Evolutionary conservation across 495 filamentous ascomycete genomes (phyloP), one percentile per base, ranked within the genome.

Genomic region (Trichoderma gamsii): DNA sequence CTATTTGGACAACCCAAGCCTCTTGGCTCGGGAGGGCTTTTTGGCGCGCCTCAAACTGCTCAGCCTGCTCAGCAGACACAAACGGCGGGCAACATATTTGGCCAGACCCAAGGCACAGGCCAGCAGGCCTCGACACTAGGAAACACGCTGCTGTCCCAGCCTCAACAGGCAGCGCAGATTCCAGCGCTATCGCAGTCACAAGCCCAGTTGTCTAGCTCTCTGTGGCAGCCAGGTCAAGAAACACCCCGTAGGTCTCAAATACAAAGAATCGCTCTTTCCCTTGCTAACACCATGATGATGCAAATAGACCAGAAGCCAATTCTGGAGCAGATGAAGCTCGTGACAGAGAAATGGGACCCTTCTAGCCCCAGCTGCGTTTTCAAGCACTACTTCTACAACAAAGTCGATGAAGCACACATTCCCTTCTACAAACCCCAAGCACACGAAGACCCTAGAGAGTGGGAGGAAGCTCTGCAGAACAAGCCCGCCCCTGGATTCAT

Each of bases 321-420:
- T 16, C 85, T 87, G 18, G 92, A 96, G 70, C 94, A 98, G 78
- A 92, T 97, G 65, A 78, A 85, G 66, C 83, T 88, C 25, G 83
- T 97, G 69, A 81, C 85, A 52, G 82, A 89, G 43, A 97, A 97
- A 82, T 99, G 95, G 95, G 84, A 92, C 70, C 86, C 91, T 1
- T 75, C 79, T 9, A 86, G 81, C 72, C 86, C 84, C 13, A 82
- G 86, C 69, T 96, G 91, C 68, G 88, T 85, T 6, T 96, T 99
- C 80, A 89, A 92, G 73, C 81, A 89, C 66, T 98, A 99, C 76
- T 90, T 97, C 76, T 99, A 98, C 81, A 98, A 99, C 78, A 84
- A 89, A 70, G 92, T 97, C 67, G 86, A 88, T 21, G 87, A 92
- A 71, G 86, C 90, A 23, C 81, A 85, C 66, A 89, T 90, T 9